Base-by-base conservation (phyloP, 129 eudicot species). In the Saussurea involucrata region DNA sequence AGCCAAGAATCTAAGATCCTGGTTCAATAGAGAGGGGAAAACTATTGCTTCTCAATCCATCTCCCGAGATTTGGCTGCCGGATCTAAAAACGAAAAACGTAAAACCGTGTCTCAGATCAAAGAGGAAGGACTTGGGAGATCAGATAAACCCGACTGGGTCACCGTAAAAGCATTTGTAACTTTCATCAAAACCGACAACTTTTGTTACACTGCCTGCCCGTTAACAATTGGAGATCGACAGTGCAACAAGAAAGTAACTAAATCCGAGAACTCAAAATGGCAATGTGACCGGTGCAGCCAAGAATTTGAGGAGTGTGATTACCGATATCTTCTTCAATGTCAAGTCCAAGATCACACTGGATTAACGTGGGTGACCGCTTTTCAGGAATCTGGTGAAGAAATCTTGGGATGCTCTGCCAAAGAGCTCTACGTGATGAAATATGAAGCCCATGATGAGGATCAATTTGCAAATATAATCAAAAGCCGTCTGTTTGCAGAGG, bases 151-250 rank as follows among this genome's bases (percentile, higher is more conserved):
- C 1, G 97, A 95, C 66, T 95, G 99, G 99, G 87, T 92, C 42
- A 84, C 96, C 3, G 92, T 92, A 22, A 95, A 88, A 76, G 98
- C 92, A 33, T 81, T 92, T 31, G 11, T 91, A 68, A 72, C 85
- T 72, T 91, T 81, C 25, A 88, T 91, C 22, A 95, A 91, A 76
- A 89, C 97, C 0, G 97, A 92, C 78, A 85, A 9, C 44, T 89
- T 95, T 65, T 95, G 92, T 77, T 95, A 95, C 88, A 91, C 98
- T 0, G 98, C 97, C 63, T 95, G 98, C 83, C 97, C 97, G 6
- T 83, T 91, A 71, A 83, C 82, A 82, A 83, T 76, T 18, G 97
- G 98, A 4, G 98, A 88, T 44, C 76, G 92, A 67, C 93, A 87
- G 78, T 95, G 98, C 69, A 86, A 49, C 58, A 95, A 89, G 86